Evolutionary conservation across 129 eudicot genomes (phyloP).

Genomic region (Ambrosia artemisiifolia): DNA sequence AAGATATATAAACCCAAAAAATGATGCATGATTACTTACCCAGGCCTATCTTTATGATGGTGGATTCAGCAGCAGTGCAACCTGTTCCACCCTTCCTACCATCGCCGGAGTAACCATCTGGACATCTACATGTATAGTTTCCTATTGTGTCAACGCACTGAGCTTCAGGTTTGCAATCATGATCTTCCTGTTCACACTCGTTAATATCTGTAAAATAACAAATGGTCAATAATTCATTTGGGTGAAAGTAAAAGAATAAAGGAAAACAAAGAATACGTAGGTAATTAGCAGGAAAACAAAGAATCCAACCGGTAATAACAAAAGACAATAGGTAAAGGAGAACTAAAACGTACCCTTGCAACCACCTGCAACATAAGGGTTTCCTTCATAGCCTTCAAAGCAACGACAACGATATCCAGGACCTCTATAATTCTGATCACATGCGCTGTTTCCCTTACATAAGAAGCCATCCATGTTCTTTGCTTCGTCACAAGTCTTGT

Average conservation of each 20-base stretch:
- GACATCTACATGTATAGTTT: neutral
- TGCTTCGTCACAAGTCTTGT: neutral
- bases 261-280: no score
- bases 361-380: slow-evolving; percentile 1
- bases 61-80: slow-evolving; percentile 12
- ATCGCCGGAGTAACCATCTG: slow-evolving; percentile 17
- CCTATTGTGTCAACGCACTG: neutral
- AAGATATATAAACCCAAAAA: neutral
- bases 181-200: neutral
- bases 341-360: slow-evolving; percentile 20
- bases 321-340: no score
- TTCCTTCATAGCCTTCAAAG: slow-evolving; percentile 13
- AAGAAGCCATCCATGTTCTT: neutral
- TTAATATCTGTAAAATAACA: slow-evolving; percentile 17
- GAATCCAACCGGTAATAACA: no score
- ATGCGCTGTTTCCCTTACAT: slow-evolving; percentile 21
- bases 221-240: no score
- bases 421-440: slow-evolving; percentile 8
- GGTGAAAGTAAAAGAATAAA: no score
- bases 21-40: neutral
- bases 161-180: neutral
- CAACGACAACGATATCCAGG: slow-evolving; percentile 31
- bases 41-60: neutral
- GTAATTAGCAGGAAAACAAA: no score
- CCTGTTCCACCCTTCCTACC: slow-evolving; percentile 11